phyloP scores from a whole-genome alignment of 163 green algal genomes.

The Scenedesmus sp. region DNA sequence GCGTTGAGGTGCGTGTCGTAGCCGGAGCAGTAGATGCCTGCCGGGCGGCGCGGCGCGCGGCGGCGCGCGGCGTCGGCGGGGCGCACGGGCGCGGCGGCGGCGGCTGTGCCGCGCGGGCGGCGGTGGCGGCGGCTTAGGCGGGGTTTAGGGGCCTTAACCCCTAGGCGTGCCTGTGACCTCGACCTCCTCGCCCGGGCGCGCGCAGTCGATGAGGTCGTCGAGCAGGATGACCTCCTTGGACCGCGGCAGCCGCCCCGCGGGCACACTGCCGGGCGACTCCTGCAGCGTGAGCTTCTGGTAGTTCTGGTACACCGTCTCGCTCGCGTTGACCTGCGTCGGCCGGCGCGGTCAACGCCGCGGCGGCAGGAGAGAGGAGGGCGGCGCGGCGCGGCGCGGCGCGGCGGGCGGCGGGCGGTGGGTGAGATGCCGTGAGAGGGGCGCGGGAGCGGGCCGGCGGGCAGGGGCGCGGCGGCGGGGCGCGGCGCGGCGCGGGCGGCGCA shows the following conservation, averaged over 20 bases:
- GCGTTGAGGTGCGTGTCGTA: constrained; percentile 92
- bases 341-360: background rate
- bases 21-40: constrained; percentile 92
- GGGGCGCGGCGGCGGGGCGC: no score
- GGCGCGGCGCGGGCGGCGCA: no score
- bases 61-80: no score
- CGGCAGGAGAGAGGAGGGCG: no score
- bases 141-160: no score
- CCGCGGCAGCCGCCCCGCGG: constrained; percentile 93
- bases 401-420: no score
- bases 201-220: constrained; percentile 96
- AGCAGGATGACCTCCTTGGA: constrained; percentile 98
- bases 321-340: constrained; percentile 76
- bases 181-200: constrained; percentile 94
- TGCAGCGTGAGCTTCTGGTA: constrained; percentile 99
- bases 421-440: no score
- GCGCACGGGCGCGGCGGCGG: no score
- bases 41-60: background rate
- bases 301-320: constrained; percentile 96
- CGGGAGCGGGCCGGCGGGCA: no score
- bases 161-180: constrained; percentile 84
- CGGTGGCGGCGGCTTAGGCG: background rate
- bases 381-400: no score
- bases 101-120: no score
- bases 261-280: constrained; percentile 93